phyloP scores from a whole-genome alignment of 768 basidiomycete species.

The Rhizopogon vesiculosus region DNA sequence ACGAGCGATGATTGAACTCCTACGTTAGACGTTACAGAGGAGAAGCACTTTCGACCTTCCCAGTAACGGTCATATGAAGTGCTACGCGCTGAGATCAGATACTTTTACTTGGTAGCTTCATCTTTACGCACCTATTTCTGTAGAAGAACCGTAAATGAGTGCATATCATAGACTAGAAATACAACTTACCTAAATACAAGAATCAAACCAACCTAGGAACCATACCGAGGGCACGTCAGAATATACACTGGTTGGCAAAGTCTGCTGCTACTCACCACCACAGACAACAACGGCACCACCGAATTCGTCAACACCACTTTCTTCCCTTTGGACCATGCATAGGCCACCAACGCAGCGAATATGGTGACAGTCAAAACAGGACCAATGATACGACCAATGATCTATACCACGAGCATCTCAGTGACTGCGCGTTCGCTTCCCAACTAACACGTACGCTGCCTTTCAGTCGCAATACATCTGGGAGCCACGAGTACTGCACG shows the following conservation, averaged over 20 bases:
- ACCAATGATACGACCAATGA: slow-evolving; percentile 67
- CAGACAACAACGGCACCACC: slow-evolving; percentile 82
- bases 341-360: slow-evolving; percentile 60
- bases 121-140: slow-evolving; percentile 58
- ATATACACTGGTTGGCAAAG: neutral
- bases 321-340: slow-evolving; percentile 53
- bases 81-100: slow-evolving; percentile 29
- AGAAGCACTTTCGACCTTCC: slow-evolving; percentile 87
- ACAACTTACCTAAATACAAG: slow-evolving; percentile 72
- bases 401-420: slow-evolving; percentile 33
- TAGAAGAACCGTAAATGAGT: neutral
- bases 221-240: slow-evolving; percentile 3
- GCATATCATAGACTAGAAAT: neutral
- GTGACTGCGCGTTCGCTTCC: slow-evolving; percentile 5
- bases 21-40: slow-evolving; percentile 61
- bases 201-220: slow-evolving; percentile 73
- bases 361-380: slow-evolving; percentile 83
- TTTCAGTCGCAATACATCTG: slow-evolving; percentile 80
- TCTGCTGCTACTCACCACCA: slow-evolving; percentile 61
- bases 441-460: slow-evolving; percentile 57
- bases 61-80: slow-evolving; percentile 86
- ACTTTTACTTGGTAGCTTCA: neutral
- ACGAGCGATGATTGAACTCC: slow-evolving; percentile 2
- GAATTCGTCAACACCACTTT: slow-evolving; percentile 70
- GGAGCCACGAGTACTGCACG: slow-evolving; percentile 79